Evolutionary conservation across 768 basidiomycete genomes (phyloP).

Genomic region (Leccinum imitatum): DNA sequence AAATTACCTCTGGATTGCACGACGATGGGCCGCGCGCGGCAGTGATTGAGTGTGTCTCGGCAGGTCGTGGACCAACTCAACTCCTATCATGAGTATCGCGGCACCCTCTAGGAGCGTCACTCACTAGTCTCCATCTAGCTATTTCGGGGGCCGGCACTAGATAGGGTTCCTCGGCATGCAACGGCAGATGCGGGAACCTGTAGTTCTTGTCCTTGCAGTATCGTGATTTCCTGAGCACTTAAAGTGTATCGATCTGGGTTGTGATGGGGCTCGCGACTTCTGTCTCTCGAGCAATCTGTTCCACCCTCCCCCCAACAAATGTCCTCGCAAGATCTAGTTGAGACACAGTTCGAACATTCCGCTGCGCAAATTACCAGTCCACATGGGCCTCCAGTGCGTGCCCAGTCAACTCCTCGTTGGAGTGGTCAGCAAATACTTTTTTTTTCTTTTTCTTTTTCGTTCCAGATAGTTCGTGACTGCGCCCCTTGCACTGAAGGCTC

Average conservation of each 20-base stretch:
- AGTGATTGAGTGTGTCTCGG: background rate
- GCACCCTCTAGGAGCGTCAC: background rate
- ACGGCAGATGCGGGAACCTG: constrained; percentile 1
- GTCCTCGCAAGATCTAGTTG: constrained; percentile 1
- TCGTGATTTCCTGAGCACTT: constrained; percentile 9
- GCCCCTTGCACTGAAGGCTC: background rate
- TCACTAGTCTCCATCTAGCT: background rate
- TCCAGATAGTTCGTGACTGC: background rate
- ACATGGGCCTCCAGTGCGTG: constrained; percentile 3
- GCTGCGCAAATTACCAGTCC: background rate
- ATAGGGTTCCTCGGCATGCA: constrained; percentile 20
- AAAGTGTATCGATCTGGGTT: constrained; percentile 13
- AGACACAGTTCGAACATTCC: constrained; percentile 2
- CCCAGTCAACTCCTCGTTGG: background rate
- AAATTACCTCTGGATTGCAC: background rate
- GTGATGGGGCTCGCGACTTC: constrained; percentile 1
- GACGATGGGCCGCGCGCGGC: background rate
- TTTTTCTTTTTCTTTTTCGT: background rate
- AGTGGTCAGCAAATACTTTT: background rate
- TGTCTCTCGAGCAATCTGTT: background rate
- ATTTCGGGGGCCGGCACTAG: constrained; percentile 2
- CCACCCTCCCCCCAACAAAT: background rate
- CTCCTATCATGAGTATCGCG: background rate
- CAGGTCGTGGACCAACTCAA: background rate
- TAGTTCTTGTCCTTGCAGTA: constrained; percentile 8